Conservation (phyloP, 1,284 basidiomycete genomes). For the Trichosporon ovoides region DNA sequence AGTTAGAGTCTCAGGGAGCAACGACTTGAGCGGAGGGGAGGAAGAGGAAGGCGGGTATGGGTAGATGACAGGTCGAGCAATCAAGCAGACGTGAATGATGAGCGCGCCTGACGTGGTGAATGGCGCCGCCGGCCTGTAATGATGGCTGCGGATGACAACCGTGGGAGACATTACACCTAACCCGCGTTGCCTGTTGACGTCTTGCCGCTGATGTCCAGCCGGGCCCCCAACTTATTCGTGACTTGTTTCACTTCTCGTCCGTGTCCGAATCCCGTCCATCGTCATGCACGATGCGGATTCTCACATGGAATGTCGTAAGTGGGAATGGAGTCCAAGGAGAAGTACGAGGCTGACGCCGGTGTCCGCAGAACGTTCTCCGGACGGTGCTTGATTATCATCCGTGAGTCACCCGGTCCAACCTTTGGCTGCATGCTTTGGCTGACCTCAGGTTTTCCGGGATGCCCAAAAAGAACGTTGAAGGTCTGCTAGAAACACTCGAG, state of each 20-base stretch:
- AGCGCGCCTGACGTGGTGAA: not conserved
- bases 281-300: slow-evolving; percentile 46
- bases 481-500: slow-evolving; percentile 66
- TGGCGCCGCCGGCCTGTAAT: not conserved
- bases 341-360: not conserved
- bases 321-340: too few species aligned
- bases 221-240: too few species aligned
- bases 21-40: too few species aligned
- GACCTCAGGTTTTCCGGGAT: slow-evolving; percentile 70
- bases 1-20: too few species aligned
- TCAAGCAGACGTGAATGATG: not conserved
- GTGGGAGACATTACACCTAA: slow-evolving; percentile 1
- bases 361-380: slow-evolving; percentile 73
- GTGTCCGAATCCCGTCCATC: too few species aligned
- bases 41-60: not conserved
- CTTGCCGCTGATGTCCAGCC: not conserved
- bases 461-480: slow-evolving; percentile 66
- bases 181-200: not conserved
- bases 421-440: not conserved
- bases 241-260: not conserved
- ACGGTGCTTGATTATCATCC: slow-evolving; percentile 86
- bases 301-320: slow-evolving; percentile 54
- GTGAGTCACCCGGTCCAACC: slow-evolving; percentile 55
- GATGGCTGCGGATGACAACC: not conserved
- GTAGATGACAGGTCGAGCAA: not conserved